These are phyloP conservation scores for Mycena latifolia DNA, from an alignment of 768 basidiomycete genomes.

Conservation along the genomic window DNA sequence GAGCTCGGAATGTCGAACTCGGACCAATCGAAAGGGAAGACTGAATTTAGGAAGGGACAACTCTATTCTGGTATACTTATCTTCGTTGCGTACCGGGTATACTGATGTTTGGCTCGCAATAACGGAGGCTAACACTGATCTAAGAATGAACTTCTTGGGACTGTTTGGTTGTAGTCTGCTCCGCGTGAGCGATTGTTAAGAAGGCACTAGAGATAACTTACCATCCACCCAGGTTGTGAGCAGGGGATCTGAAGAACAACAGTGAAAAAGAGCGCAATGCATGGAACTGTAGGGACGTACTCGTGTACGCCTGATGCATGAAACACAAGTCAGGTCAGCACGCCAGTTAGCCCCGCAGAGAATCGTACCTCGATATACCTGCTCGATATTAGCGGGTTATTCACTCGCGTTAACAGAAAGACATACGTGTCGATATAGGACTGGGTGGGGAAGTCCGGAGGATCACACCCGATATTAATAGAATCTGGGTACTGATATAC, in stretches of 20 bases:
- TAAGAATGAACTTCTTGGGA: constrained; percentile 63
- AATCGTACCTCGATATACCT: constrained; percentile 47
- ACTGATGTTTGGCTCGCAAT: too few species aligned
- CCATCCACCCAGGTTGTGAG: constrained; percentile 61
- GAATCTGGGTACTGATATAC: constrained; percentile 72
- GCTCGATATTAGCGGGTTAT: neutral
- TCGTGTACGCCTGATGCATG: constrained; percentile 22
- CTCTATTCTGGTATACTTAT: too few species aligned
- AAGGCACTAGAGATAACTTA: neutral
- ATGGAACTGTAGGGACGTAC: neutral
- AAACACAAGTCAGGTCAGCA: neutral
- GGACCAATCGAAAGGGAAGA: too few species aligned
- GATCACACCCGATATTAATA: constrained; percentile 75
- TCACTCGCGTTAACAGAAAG: neutral
- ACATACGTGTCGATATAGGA: constrained; percentile 69
- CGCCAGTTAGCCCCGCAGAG: too few species aligned
- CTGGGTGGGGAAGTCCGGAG: constrained; percentile 68
- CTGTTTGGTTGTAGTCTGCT: constrained; percentile 54
- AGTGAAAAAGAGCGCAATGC: neutral
- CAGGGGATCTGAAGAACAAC: constrained; percentile 68
- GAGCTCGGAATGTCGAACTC: too few species aligned
- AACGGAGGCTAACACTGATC: constrained; percentile 54
- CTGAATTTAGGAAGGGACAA: too few species aligned
- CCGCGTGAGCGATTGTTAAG: constrained; percentile 26
- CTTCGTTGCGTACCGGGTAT: too few species aligned